phyloP scores from a whole-genome alignment of 306 rosid species.

The Sophora flavescens region DNA sequence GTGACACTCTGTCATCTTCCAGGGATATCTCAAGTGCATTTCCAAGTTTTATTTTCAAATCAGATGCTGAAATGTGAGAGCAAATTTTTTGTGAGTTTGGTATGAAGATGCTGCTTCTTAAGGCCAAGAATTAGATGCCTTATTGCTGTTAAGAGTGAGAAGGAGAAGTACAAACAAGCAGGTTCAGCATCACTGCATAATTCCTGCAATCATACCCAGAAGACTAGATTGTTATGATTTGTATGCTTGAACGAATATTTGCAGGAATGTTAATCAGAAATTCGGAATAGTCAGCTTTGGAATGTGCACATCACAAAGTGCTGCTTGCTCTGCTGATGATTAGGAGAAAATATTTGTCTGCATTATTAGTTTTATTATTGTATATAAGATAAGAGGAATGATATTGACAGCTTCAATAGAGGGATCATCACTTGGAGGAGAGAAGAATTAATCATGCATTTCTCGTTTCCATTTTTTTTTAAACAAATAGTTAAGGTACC shows the following conservation, averaged over 20 bases:
- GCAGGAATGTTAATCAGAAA: neutral
- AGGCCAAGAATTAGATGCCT: constrained; percentile 1
- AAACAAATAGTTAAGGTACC: neutral
- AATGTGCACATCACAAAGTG: neutral
- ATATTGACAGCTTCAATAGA: constrained; percentile 9
- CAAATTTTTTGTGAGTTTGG: neutral
- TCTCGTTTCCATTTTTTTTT: neutral
- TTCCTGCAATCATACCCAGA: neutral
- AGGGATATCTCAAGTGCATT: constrained; percentile 68
- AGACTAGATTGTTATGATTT: neutral
- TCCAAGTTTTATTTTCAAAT: constrained; percentile 67
- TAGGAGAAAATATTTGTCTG: neutral
- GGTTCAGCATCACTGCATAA: neutral
- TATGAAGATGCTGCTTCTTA: neutral
- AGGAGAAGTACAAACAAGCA: constrained; percentile 8
- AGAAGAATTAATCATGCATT: neutral
- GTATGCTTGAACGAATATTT: neutral
- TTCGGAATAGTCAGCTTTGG: neutral
- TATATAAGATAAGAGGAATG: constrained; percentile 26
- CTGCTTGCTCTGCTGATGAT: neutral
- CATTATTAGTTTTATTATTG: neutral
- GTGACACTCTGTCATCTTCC: constrained; percentile 26
- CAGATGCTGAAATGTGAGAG: constrained; percentile 57
- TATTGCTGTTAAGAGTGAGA: constrained; percentile 8
- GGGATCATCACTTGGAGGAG: neutral